Conservation (phyloP, 768 basidiomycete species). For the Coprinopsis sp. region DNA sequence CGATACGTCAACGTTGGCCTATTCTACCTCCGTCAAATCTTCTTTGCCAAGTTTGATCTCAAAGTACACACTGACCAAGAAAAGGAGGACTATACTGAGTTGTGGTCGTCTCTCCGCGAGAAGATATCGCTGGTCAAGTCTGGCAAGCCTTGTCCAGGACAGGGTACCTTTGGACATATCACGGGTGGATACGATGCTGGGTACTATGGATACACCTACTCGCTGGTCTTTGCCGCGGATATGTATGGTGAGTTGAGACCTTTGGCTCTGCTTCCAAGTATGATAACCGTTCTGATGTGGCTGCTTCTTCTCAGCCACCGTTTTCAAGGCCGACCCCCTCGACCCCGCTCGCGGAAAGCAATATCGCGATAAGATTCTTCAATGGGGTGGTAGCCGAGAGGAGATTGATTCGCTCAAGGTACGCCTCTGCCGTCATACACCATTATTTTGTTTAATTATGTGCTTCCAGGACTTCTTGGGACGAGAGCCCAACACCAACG, state of each 20-base stretch:
- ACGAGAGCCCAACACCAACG: slow-evolving; percentile 66
- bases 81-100: slow-evolving; percentile 63
- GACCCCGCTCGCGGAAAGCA: slow-evolving; percentile 58
- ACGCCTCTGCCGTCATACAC: slow-evolving; percentile 6
- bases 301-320: slow-evolving; percentile 38
- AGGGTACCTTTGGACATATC: slow-evolving; percentile 73
- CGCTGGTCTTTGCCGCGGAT: slow-evolving; percentile 57
- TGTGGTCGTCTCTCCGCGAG: slow-evolving; percentile 76
- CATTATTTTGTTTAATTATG: background rate
- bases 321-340: slow-evolving; percentile 80
- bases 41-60: slow-evolving; percentile 78
- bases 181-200: slow-evolving; percentile 66
- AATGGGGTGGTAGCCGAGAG: slow-evolving; percentile 72
- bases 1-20: slow-evolving; percentile 81
- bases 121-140: slow-evolving; percentile 65
- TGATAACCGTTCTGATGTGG: background rate
- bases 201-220: slow-evolving; percentile 77
- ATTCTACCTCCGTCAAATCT: slow-evolving; percentile 78
- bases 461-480: slow-evolving; percentile 67
- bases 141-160: slow-evolving; percentile 58
- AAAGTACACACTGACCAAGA: slow-evolving; percentile 69
- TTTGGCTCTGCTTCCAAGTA: slow-evolving; percentile 6
- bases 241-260: slow-evolving; percentile 42
- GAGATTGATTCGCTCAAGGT: slow-evolving; percentile 79
- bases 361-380: slow-evolving; percentile 75